These are phyloP conservation scores for Corylus americana DNA, from an alignment of 306 rosid genomes.

Conservation along the genomic window DNA sequence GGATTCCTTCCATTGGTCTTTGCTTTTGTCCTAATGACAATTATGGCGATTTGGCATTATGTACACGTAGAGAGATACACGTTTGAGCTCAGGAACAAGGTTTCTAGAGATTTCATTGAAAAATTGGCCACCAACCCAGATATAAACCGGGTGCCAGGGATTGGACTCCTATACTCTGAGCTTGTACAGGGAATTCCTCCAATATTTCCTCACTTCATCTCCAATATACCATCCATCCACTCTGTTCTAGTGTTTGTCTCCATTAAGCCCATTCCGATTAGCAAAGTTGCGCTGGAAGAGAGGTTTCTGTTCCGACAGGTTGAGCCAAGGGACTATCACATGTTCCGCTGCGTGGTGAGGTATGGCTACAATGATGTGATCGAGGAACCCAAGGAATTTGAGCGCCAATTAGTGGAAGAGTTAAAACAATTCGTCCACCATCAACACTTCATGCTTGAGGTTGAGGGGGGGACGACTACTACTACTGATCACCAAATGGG, in stretches of 20 bases:
- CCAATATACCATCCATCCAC: conserved; percentile 64
- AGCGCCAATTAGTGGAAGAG: conserved; percentile 51
- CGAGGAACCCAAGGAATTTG: conserved; percentile 51
- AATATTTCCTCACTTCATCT: conserved; percentile 62
- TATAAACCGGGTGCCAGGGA: conserved; percentile 64
- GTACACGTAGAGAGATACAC: conserved; percentile 67
- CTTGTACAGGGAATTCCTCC: conserved; percentile 90
- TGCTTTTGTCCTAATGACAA: conserved; percentile 40
- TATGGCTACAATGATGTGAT: conserved; percentile 66
- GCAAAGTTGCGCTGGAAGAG: conserved; percentile 54
- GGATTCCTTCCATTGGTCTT: conserved; percentile 67
- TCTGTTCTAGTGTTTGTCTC: conserved; percentile 70
- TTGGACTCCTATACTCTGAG: conserved; percentile 69
- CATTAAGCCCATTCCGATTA: conserved; percentile 65
- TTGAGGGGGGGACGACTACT: conserved; percentile 18
- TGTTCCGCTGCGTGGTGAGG: conserved; percentile 80
- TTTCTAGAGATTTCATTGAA: conserved; percentile 52
- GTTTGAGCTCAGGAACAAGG: conserved; percentile 66
- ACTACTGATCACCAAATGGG: not conserved
- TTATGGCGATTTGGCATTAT: conserved; percentile 80
- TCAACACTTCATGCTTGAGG: conserved; percentile 35
- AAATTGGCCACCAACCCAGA: conserved; percentile 36
- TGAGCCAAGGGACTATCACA: conserved; percentile 52
- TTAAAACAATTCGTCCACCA: conserved; percentile 54
- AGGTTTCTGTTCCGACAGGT: conserved; percentile 73